Evolutionary conservation across 2,329 filamentous ascomycete genomes (phyloP).

Genomic region (Apiospora rasikravindrae): DNA sequence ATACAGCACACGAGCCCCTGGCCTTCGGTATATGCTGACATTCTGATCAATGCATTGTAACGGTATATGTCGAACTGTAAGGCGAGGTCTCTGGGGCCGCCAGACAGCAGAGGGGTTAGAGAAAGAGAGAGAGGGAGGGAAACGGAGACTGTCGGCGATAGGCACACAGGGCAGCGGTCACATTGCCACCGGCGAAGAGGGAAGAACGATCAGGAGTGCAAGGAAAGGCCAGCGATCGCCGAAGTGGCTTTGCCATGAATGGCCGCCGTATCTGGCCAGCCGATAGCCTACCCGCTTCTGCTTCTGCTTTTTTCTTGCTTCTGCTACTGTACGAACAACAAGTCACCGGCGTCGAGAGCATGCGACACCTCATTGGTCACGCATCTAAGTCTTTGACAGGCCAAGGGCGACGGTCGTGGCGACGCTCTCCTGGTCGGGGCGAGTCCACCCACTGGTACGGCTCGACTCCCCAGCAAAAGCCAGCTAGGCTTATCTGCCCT

Average conservation of each 20-base stretch:
- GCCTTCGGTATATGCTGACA: background rate
- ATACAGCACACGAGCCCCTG: background rate
- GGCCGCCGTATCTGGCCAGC: background rate
- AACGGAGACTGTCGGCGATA: background rate
- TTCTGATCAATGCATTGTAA: background rate
- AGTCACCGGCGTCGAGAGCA: background rate
- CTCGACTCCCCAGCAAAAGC: background rate
- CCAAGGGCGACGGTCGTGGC: background rate
- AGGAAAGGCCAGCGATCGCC: background rate
- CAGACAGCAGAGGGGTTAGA: background rate
- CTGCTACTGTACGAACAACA: slow-evolving; percentile 12
- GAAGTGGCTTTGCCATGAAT: background rate
- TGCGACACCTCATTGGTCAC: background rate
- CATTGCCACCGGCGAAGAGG: background rate
- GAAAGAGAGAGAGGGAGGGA: background rate
- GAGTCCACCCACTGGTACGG: background rate
- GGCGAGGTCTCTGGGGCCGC: background rate
- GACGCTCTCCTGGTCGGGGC: background rate
- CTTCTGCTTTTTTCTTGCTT: background rate
- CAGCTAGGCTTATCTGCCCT: background rate
- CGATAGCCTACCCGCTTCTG: slow-evolving; percentile 3
- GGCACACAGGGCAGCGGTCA: slow-evolving; percentile 1
- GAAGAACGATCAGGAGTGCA: background rate
- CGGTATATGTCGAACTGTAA: background rate
- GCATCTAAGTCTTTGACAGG: background rate